A percentile compares a stretch with the other conserved stretches of the same genome.
These are phyloP conservation scores for Flaveria ramosissima DNA, from an alignment of 129 eudicot species.

Conservation along the genomic window DNA sequence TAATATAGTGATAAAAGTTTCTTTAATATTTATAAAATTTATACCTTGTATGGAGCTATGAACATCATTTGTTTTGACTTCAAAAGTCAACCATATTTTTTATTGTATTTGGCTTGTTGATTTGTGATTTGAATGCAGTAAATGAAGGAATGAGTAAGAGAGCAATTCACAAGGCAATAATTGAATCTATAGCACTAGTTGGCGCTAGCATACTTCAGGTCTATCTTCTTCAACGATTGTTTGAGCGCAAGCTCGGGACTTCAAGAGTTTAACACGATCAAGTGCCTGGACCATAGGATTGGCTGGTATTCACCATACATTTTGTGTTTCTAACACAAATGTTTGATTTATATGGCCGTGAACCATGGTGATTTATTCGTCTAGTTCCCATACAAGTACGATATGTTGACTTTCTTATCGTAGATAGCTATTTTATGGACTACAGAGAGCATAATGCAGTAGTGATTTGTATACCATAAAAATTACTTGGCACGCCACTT, in stretches of 20 bases:
- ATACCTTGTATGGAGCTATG: neutral
- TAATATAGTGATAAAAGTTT: neutral
- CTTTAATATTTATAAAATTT: neutral
- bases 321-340: slow-evolving; percentile 6
- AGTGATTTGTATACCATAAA: no score
- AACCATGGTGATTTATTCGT: neutral
- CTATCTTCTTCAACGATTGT: slow-evolving; percentile 68
- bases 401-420: no score
- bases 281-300: neutral
- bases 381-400: no score
- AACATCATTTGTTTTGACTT: slow-evolving; percentile 21
- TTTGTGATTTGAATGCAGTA: slow-evolving; percentile 50
- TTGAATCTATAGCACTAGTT: slow-evolving; percentile 70
- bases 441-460: no score
- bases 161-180: slow-evolving; percentile 79
- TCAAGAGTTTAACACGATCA: slow-evolving; percentile 54
- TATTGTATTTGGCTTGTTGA: slow-evolving; percentile 1
- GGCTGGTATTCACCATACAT: slow-evolving; percentile 14
- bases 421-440: no score
- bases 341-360: neutral
- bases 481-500: no score
- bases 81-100: neutral
- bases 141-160: slow-evolving; percentile 77
- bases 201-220: slow-evolving; percentile 80
- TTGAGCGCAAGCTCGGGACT: slow-evolving; percentile 68